A percentile compares a stretch with the other conserved stretches of the same genome.
These are phyloP conservation scores for Phytophthora litchii DNA, from an alignment of 352 stramenopile genomes.

Conservation along the genomic window DNA sequence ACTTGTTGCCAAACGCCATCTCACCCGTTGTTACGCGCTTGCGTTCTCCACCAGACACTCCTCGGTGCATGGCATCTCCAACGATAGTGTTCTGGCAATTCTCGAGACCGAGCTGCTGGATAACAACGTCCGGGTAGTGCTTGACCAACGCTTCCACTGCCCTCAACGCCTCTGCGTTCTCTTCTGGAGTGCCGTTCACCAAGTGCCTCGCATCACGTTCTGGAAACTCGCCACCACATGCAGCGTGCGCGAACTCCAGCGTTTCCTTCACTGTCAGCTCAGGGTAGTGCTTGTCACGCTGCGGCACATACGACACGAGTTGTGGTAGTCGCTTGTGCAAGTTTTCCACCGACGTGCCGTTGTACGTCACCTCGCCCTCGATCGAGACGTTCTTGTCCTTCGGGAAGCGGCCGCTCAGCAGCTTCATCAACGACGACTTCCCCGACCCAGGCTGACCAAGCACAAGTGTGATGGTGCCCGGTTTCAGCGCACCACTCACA, in stretches of 20 bases:
- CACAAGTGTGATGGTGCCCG: slow-evolving; percentile 21
- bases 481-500: slow-evolving; percentile 34
- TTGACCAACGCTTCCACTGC: slow-evolving; percentile 2
- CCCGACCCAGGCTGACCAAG: slow-evolving; percentile 23
- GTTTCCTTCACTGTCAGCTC: slow-evolving; percentile 33
- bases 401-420: slow-evolving; percentile 31
- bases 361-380: slow-evolving; percentile 29
- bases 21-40: slow-evolving; percentile 26
- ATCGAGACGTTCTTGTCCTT: slow-evolving; percentile 24
- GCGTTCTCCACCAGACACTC: slow-evolving; percentile 18
- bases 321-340: slow-evolving; percentile 28
- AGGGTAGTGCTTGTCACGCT: slow-evolving; percentile 35
- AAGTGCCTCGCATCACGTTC: slow-evolving; percentile 10
- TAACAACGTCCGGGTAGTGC: slow-evolving; percentile 13
- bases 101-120: slow-evolving; percentile 19
- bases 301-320: slow-evolving; percentile 32
- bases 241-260: slow-evolving; percentile 29
- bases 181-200: slow-evolving; percentile 5
- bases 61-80: slow-evolving; percentile 17
- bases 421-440: slow-evolving; percentile 35
- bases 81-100: slow-evolving; percentile 26
- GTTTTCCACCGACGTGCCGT: slow-evolving; percentile 3
- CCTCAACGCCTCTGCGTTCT: slow-evolving; percentile 8
- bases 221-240: slow-evolving; percentile 21
- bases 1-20: slow-evolving; percentile 24